Evolutionary conservation across 768 basidiomycete species (phyloP).

Genomic region (Lactifluus subvellereus): DNA sequence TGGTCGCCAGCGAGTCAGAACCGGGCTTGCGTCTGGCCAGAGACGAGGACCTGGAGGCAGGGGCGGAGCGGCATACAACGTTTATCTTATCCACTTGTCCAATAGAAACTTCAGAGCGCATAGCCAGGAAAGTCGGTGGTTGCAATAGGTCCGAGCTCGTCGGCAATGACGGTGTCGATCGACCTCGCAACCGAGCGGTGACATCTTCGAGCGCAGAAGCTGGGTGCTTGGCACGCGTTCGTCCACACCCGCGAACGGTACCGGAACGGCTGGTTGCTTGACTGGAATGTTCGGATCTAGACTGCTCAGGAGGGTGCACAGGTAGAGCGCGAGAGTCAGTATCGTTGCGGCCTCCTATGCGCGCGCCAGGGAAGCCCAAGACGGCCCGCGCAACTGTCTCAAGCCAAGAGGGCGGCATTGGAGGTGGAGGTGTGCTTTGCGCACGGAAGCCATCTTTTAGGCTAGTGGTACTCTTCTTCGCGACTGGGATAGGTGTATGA

Average conservation of each 20-base stretch:
- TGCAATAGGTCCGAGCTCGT: constrained; percentile 8
- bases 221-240: constrained; percentile 24
- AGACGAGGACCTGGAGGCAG: constrained; percentile 56
- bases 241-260: constrained; percentile 25
- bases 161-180: constrained; percentile 5
- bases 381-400: constrained; percentile 64
- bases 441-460: constrained; percentile 32
- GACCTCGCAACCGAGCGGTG: constrained; percentile 9
- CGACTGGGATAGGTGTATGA: background rate
- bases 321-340: constrained; percentile 3
- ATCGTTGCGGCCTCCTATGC: constrained; percentile 38
- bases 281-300: constrained; percentile 1
- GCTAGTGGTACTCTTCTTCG: constrained; percentile 29
- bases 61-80: constrained; percentile 67
- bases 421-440: constrained; percentile 37
- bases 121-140: constrained; percentile 11
- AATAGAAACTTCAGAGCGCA: constrained; percentile 31
- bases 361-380: constrained; percentile 41
- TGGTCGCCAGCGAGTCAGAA: constrained; percentile 9
- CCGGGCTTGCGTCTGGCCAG: constrained; percentile 25
- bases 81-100: constrained; percentile 44
- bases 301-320: background rate
- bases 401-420: constrained; percentile 64
- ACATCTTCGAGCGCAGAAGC: constrained; percentile 28
- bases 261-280: constrained; percentile 13